Percentiles rank a stretch among this genome's conserved stretches.
phyloP scores from a whole-genome alignment of 345 rosid species.

The Cardamine resedifolia region DNA sequence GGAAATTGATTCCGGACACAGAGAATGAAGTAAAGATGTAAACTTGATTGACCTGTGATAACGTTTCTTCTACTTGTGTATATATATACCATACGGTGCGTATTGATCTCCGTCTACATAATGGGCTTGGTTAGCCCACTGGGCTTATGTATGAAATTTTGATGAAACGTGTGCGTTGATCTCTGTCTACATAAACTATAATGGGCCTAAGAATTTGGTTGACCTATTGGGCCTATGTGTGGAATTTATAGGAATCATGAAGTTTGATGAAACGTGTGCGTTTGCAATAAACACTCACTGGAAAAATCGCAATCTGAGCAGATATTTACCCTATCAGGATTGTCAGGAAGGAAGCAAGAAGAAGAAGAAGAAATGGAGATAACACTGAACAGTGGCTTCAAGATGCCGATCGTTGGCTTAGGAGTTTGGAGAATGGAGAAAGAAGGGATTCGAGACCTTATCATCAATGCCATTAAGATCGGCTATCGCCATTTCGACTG shows the following conservation, averaged over 20 bases:
- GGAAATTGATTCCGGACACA: background rate
- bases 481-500: constrained; percentile 96
- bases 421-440: constrained; percentile 92
- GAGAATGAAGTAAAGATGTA: background rate
- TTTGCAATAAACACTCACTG: constrained; percentile 1
- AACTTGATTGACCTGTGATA: background rate
- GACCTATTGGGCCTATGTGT: background rate
- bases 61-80: background rate
- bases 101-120: background rate
- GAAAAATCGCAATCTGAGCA: constrained; percentile 4
- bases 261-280: background rate
- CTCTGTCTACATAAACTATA: background rate
- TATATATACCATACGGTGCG: constrained; percentile 16
- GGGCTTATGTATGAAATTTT: background rate
- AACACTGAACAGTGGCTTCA: constrained; percentile 70
- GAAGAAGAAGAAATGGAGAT: constrained; percentile 47
- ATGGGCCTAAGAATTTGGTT: background rate
- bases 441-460: constrained; percentile 62
- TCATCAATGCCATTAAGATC: constrained; percentile 66
- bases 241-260: background rate
- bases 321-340: constrained; percentile 17
- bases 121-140: background rate
- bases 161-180: background rate
- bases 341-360: background rate
- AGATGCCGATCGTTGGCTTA: constrained; percentile 74